Evolutionary conservation across 441 rosid species (phyloP), one percentile per base, ranked within the genome.

Genomic region (Pelargonium citronellum): DNA sequence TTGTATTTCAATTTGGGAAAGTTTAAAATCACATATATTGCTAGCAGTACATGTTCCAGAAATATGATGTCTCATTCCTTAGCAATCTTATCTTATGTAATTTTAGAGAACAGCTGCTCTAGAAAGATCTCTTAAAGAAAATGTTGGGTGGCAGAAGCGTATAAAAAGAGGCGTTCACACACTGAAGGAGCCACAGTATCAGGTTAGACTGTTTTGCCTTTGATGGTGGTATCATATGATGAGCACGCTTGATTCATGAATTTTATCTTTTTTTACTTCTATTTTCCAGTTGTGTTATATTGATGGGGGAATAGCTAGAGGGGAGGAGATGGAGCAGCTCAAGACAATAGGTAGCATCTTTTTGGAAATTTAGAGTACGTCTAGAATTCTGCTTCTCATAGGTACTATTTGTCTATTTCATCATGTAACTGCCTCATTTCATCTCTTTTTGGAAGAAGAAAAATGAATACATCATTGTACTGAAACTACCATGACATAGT

Each of bases 291-390:
- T 89, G 44, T 87, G 95, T 71, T 87, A 85, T 71, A 84, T 92
- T 67, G 96, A 92, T 75, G 76, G 80, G 65, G 95, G 95, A 74
- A 83, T 88, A 69, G 88, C 90, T 46, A 78, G 67, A 51, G 78
- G 77, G 67, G 90, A 80, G 72, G 96, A 92, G 86, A 76, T 88
- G 82, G 88, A 86, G 81, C 83, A 86, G 82, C 94, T 92, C 69
- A 90, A 85, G 81, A 84, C 79, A 71, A 77, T 92, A 58, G 83
- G 87, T 79, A 82, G 89, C 66, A 66, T 51, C 71, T 86, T 81
- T 75, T 67, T 87, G 62, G 78, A 83, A 63, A 72, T 88, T 73
- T 89, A 86, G 78, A 71, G 76, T 67, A 49, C 70, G 64, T 30
- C 24, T 12, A 51, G 43, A 66, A 49, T 39, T 51, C 17, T 51